Percentiles rank a stretch among this genome's conserved stretches.
Conservation (phyloP, 176 grass and related monocot species). For the Musa acuminata region DNA sequence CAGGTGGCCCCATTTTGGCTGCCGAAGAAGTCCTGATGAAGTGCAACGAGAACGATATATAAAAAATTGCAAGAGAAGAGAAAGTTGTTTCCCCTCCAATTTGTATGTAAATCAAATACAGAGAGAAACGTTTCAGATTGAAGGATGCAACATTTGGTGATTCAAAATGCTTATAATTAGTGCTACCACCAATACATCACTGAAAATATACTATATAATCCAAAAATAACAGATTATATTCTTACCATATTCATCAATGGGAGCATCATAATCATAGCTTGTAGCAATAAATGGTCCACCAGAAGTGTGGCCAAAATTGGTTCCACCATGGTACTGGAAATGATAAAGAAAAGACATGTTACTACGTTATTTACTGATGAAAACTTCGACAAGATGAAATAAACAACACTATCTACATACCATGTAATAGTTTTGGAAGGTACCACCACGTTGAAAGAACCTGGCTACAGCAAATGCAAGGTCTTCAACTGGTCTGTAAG, state of each 20-base stretch:
- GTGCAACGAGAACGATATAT: neutral
- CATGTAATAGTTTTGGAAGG: constrained; percentile 99
- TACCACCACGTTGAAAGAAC: constrained; percentile 96
- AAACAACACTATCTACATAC: constrained; percentile 19
- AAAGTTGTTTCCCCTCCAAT: too few species aligned
- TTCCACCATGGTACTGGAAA: constrained; percentile 85
- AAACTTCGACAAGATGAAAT: neutral
- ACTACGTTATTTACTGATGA: neutral
- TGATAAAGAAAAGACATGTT: neutral
- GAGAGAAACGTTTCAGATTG: too few species aligned
- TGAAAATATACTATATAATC: too few species aligned
- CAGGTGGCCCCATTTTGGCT: constrained; percentile 93
- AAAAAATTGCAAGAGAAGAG: too few species aligned
- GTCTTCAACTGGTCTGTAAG: constrained; percentile 87
- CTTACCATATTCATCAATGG: constrained; percentile 96
- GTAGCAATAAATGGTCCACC: constrained; percentile 91
- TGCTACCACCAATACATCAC: too few species aligned
- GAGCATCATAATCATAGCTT: constrained; percentile 98
- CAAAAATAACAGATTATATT: neutral
- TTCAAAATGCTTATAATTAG: neutral
- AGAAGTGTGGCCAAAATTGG: constrained; percentile 67
- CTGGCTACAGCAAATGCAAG: constrained; percentile 83
- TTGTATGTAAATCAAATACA: too few species aligned
- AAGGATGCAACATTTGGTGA: constrained; percentile 4
- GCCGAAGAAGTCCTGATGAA: constrained; percentile 54